These are phyloP conservation scores for Durotheca rogersii DNA, from an alignment of 495 filamentous ascomycete species.

Conservation along the genomic window DNA sequence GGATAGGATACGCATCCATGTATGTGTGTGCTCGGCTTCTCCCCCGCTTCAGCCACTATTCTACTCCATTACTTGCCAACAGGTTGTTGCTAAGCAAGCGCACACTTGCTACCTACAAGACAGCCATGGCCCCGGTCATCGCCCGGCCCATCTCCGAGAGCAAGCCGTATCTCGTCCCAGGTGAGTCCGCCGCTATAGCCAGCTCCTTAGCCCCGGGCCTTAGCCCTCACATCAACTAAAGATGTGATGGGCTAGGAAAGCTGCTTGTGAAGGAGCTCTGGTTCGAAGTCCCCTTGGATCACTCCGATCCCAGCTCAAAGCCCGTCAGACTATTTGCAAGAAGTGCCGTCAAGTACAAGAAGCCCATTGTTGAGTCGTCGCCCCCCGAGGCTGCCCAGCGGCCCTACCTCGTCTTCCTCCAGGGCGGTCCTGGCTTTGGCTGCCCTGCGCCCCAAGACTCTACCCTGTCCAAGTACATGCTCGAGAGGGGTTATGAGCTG, in stretches of 20 bases:
- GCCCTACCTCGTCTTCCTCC: conserved; percentile 61
- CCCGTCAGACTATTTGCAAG: conserved; percentile 74
- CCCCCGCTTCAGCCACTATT: conserved; percentile 19
- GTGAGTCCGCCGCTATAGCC: conserved; percentile 14
- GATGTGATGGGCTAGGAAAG: conserved; percentile 56
- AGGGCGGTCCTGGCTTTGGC: conserved; percentile 78
- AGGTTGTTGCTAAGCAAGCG: neutral
- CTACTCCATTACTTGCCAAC: neutral
- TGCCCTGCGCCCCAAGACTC: conserved; percentile 71
- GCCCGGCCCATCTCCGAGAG: conserved; percentile 31
- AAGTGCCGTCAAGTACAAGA: conserved; percentile 63
- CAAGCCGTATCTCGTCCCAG: conserved; percentile 38
- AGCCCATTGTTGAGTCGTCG: conserved; percentile 52
- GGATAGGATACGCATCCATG: too few relatives aligned
- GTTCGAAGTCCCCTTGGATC: conserved; percentile 81
- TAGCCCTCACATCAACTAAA: neutral
- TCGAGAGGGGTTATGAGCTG: conserved; percentile 81
- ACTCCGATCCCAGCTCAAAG: conserved; percentile 61
- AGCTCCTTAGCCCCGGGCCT: neutral
- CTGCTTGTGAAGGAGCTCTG: conserved; percentile 75
- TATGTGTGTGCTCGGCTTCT: conserved; percentile 1
- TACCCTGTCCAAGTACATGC: conserved; percentile 63
- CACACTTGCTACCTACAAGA: neutral
- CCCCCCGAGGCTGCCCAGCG: conserved; percentile 46
- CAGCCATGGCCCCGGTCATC: conserved; percentile 29